phyloP scores from a whole-genome alignment of 1,284 basidiomycete genomes.

The Cystobasidium slooffiae region DNA sequence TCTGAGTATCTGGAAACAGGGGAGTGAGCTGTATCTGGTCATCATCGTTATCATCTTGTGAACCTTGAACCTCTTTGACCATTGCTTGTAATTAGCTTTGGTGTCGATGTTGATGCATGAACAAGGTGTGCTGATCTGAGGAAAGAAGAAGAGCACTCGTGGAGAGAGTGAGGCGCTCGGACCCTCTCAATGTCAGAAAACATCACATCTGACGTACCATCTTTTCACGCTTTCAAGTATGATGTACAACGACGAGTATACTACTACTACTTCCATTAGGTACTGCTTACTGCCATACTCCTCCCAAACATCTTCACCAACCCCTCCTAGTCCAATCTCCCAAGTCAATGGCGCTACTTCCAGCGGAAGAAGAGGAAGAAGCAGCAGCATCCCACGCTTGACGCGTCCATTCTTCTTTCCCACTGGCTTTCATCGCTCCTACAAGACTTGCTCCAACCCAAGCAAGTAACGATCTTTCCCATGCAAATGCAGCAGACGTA shows the following conservation, averaged over 20 bases:
- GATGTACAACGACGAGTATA: too few species aligned
- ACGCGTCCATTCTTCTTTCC: constrained; percentile 70
- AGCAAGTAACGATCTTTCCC: constrained; percentile 68
- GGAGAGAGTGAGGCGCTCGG: background rate
- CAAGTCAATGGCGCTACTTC: constrained; percentile 2
- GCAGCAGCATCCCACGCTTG: constrained; percentile 73
- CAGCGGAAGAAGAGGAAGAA: background rate
- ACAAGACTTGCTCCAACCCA: constrained; percentile 95
- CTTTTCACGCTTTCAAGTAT: too few species aligned
- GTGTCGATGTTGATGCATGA: too few species aligned
- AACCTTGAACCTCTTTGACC: background rate
- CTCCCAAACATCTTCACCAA: constrained; percentile 8
- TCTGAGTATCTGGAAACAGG: constrained; percentile 23
- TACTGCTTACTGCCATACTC: constrained; percentile 12
- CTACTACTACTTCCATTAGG: too few species aligned
- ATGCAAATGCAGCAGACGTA: background rate
- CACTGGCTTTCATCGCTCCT: constrained; percentile 82
- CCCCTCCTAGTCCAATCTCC: constrained; percentile 29
- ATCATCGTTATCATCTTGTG: background rate
- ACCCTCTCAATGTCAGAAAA: too few species aligned
- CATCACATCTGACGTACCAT: too few species aligned
- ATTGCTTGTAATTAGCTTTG: background rate
- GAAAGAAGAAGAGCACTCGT: background rate
- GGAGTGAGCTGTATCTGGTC: constrained; percentile 1
- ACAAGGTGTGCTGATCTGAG: background rate